Evolutionary conservation across 495 filamentous ascomycete species (phyloP), one percentile per base, ranked within the genome.

Genomic region (Wilcoxina mikolae): DNA sequence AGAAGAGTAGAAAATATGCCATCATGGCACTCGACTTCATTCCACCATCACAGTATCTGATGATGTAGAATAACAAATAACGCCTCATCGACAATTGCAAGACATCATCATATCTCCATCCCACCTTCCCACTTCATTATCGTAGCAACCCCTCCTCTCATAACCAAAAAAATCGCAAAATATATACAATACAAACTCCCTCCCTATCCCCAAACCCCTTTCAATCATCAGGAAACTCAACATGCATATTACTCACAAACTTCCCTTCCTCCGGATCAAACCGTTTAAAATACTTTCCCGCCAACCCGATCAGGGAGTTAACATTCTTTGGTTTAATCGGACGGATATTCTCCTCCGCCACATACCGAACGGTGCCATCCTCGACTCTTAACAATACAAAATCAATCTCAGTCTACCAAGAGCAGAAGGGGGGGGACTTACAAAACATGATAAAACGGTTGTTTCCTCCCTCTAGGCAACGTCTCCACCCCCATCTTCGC

Each of bases 231-330:
- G 89, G 89, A 67, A 87, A 95, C 58, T 86, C 79, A 59, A 91
- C 87, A 61, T 66, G 72, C 22, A 94, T 74, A 67, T 95, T 96
- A 59, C 86, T 91, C 4, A 95, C 74, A 72, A 98, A 98, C 1
- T 69, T 71, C 50, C 76, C 72, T 0, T 62, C 70, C n/a, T 67
- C 68, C 28, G 65, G 59, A 67, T 94, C 85, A 78, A 86, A 95
- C 18, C 89, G 74, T 69, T 87, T 95, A 62, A 96, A 95, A 68
- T 84, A 82, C 61, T 80, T 83, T 10, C 91, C 91, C 2, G 88
- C 88, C 57, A 90, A 71, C 47, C 70, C 70, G 57, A 82, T 74
- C 49, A 94, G 69, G 3, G 72, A 70, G 10, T 68, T 64, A 0
- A 78, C 70, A 15, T 76, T 66, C 38, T 58, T 63, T 31, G 69